phyloP scores from a whole-genome alignment of 352 stramenopile genomes.

The Pythium insidiosum region DNA sequence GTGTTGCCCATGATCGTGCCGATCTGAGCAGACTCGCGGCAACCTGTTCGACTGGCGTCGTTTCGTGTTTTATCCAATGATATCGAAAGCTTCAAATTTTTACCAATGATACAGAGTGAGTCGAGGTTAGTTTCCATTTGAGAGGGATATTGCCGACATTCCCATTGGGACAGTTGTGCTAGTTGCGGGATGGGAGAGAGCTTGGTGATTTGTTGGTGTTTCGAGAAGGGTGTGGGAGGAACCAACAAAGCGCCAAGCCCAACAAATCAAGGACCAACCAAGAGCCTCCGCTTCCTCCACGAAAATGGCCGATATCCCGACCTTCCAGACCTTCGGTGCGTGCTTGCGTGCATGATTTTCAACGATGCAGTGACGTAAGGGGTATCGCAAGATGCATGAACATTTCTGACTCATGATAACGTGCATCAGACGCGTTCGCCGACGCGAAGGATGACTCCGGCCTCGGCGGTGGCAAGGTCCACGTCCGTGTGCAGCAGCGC shows the following conservation, averaged over 20 bases:
- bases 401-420: too few species aligned
- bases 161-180: not conserved
- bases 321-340: constrained; percentile 85
- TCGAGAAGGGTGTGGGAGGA: not conserved
- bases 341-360: not conserved
- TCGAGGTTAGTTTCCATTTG: too few species aligned
- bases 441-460: constrained; percentile 85
- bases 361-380: too few species aligned
- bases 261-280: constrained; percentile 10
- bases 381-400: too few species aligned
- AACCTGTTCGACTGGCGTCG: too few species aligned
- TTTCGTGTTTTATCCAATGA: not conserved
- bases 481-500: constrained; percentile 99
- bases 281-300: constrained; percentile 1
- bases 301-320: constrained; percentile 80
- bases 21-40: too few species aligned
- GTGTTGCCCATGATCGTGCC: constrained; percentile 66
- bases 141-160: too few species aligned
- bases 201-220: not conserved
- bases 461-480: constrained; percentile 87
- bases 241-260: constrained; percentile 13
- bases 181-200: too few species aligned
- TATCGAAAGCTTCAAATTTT: too few species aligned
- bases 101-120: too few species aligned
- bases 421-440: constrained; percentile 69